These are phyloP conservation scores for Volvox carteri DNA, from an alignment of 163 green algal genomes.

Conservation along the genomic window DNA sequence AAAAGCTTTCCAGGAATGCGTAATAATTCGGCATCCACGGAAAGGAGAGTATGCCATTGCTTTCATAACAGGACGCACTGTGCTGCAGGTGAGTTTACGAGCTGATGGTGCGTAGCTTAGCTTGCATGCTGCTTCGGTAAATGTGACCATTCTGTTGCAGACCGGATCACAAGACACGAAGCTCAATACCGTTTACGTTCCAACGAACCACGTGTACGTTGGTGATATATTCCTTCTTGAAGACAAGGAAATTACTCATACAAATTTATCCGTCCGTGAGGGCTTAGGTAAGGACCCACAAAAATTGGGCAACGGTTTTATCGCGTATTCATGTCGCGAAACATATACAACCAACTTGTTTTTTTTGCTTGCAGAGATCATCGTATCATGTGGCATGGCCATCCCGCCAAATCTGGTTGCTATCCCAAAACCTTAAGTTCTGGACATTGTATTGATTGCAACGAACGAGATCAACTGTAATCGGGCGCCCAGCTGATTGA, in stretches of 20 bases:
- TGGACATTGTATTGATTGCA: background rate
- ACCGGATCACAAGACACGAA: conserved; percentile 66
- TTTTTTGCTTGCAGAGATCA: conserved; percentile 79
- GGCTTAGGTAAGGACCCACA: conserved; percentile 87
- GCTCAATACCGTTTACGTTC: conserved; percentile 91
- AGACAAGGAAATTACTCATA: conserved; percentile 89
- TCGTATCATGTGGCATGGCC: conserved; percentile 93
- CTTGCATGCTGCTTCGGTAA: too few species aligned
- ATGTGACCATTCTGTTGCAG: too few species aligned
- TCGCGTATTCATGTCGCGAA: too few species aligned
- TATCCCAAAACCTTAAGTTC: conserved; percentile 23
- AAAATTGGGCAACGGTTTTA: too few species aligned
- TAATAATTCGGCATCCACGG: conserved; percentile 92
- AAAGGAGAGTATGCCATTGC: conserved; percentile 94
- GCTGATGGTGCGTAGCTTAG: too few species aligned
- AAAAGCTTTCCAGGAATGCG: conserved; percentile 90
- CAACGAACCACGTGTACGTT: conserved; percentile 96
- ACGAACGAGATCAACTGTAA: too few species aligned
- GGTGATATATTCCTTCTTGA: conserved; percentile 94
- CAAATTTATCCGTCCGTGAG: conserved; percentile 90
- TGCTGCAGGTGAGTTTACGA: conserved; percentile 75
- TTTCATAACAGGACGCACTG: conserved; percentile 94
- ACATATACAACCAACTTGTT: too few species aligned
- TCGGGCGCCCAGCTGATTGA: too few species aligned
- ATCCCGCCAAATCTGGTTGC: conserved; percentile 76